A percentile compares a stretch with the other conserved stretches of the same genome.
These are phyloP conservation scores for Tricholoma furcatifolium DNA, from an alignment of 768 basidiomycete genomes.

Conservation along the genomic window DNA sequence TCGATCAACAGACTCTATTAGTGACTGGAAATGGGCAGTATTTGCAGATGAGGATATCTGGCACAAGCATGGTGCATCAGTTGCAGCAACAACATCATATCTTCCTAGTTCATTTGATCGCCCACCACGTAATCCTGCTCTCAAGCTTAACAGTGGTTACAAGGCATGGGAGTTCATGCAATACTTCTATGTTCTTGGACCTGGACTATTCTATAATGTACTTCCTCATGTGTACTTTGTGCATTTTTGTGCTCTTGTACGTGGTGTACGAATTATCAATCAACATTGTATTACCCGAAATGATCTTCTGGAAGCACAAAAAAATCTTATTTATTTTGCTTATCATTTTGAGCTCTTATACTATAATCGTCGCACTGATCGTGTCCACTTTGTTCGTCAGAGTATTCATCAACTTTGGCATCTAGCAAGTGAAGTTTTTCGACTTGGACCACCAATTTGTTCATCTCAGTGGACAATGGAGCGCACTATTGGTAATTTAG, in stretches of 20 bases:
- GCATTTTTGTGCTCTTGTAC: slow-evolving; percentile 28
- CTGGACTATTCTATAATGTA: slow-evolving; percentile 22
- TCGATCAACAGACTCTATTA: too few relatives aligned
- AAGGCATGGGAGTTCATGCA: too few relatives aligned
- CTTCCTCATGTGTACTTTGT: slow-evolving; percentile 19
- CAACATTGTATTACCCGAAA: slow-evolving; percentile 11
- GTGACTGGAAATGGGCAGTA: too few relatives aligned
- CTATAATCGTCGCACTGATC: slow-evolving; percentile 23
- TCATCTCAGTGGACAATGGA: too few relatives aligned
- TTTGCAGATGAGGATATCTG: too few relatives aligned
- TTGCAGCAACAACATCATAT: slow-evolving; percentile 19
- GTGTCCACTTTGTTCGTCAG: slow-evolving; percentile 32
- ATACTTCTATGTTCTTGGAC: slow-evolving; percentile 26
- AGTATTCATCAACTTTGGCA: slow-evolving; percentile 31
- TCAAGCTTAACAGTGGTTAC: slow-evolving; percentile 33
- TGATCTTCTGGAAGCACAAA: not conserved
- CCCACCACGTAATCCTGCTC: slow-evolving; percentile 38
- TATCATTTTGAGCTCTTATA: slow-evolving; percentile 16
- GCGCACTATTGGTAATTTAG: too few relatives aligned
- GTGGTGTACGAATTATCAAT: slow-evolving; percentile 20
- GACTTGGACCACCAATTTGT: slow-evolving; percentile 20
- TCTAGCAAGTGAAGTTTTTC: slow-evolving; percentile 21
- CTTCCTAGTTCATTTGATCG: slow-evolving; percentile 24
- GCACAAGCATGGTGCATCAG: slow-evolving; percentile 35
- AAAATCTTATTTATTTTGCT: not conserved